Conservation (phyloP, 1,139 yeast genomes). For the Kurtzmaniella quercitrusa region DNA sequence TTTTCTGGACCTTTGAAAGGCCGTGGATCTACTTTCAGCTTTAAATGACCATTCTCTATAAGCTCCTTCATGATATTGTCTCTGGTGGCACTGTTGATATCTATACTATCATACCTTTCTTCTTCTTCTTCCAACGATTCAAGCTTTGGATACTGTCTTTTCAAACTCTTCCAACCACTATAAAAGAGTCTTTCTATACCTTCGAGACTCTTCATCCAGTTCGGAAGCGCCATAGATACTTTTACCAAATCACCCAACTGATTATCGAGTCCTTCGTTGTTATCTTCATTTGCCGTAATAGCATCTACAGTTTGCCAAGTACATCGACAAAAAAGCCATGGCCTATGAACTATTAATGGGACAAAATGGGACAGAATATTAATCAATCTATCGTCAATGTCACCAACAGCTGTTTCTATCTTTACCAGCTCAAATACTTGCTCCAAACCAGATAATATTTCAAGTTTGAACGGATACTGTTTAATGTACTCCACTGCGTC, state of each 20-base stretch:
- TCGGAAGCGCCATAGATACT: conserved; percentile 2
- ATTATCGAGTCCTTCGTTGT: background rate
- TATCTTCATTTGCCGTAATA: no score
- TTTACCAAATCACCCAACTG: background rate
- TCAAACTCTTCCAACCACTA: conserved; percentile 1
- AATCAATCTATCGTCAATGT: background rate
- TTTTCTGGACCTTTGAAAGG: conserved; percentile 9
- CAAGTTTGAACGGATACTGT: conserved; percentile 22
- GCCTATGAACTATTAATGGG: background rate
- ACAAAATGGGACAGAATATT: background rate
- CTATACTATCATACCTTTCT: background rate
- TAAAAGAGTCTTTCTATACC: background rate
- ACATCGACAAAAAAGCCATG: background rate
- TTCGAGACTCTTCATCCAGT: conserved; percentile 2
- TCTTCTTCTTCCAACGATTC: conserved; percentile 1
- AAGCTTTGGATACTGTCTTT: conserved; percentile 3
- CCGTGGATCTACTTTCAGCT: conserved; percentile 2
- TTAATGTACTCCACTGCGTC: conserved; percentile 27
- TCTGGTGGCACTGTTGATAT: background rate
- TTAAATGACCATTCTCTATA: conserved; percentile 5
- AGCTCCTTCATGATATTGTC: conserved; percentile 6
- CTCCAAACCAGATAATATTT: conserved; percentile 3
- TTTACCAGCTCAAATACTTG: background rate
- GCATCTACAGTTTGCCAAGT: background rate
- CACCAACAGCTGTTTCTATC: background rate